Evolutionary conservation across 2,329 filamentous ascomycete genomes (phyloP).

Genomic region (Penicillium sp.): DNA sequence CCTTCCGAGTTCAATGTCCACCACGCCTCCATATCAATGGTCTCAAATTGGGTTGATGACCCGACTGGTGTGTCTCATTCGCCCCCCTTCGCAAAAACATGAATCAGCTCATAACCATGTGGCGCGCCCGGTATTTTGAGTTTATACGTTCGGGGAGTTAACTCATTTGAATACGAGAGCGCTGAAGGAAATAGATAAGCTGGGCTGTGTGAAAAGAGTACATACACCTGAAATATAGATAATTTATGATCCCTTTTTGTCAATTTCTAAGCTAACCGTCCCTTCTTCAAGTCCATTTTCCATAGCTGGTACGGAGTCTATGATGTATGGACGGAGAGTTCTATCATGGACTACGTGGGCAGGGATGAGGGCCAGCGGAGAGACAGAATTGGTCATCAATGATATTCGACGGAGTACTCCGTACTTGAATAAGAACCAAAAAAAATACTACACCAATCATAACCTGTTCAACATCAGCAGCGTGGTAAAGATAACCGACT

Average conservation of each 20-base stretch:
- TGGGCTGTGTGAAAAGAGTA: not conserved
- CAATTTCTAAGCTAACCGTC: not conserved
- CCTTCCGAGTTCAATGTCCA: constrained; percentile 2
- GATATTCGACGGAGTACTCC: not conserved
- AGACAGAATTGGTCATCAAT: not conserved
- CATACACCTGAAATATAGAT: not conserved
- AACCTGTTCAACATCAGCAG: not conserved
- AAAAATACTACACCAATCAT: constrained; percentile 3
- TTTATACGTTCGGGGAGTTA: constrained; percentile 26
- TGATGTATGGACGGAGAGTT: not conserved
- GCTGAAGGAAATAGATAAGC: not conserved
- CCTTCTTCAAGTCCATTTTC: not conserved
- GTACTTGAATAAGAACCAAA: not conserved
- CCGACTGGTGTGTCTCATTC: constrained; percentile 18
- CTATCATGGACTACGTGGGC: not conserved
- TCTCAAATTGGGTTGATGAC: constrained; percentile 19
- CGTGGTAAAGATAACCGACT: not conserved
- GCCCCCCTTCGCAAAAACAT: constrained; percentile 1
- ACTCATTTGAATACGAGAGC: constrained; percentile 25
- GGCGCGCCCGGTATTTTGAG: constrained; percentile 23
- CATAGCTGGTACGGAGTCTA: not conserved
- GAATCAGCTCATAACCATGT: constrained; percentile 27
- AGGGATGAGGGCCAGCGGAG: not conserved
- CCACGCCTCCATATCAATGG: constrained; percentile 2
- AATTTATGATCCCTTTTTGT: not conserved